These are phyloP conservation scores for Citrus reticulata DNA, from an alignment of 345 rosid genomes.

Conservation along the genomic window DNA sequence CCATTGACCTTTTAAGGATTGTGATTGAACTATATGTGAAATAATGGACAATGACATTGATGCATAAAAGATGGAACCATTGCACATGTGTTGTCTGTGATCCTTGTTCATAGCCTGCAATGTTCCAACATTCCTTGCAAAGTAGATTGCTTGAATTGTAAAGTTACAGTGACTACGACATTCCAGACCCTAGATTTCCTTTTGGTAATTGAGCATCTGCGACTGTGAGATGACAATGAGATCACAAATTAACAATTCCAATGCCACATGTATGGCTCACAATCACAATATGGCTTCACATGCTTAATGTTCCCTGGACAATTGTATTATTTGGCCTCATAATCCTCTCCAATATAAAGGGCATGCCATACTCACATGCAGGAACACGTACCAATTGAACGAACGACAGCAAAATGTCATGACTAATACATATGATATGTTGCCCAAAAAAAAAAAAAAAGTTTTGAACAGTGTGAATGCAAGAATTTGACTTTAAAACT, in stretches of 20 bases:
- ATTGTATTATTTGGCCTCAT: neutral
- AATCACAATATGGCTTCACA: constrained; percentile 1
- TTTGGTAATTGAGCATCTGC: neutral
- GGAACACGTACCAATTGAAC: neutral
- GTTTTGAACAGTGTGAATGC: neutral
- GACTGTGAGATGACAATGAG: neutral
- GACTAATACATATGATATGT: neutral
- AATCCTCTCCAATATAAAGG: neutral
- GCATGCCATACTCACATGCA: constrained; percentile 3
- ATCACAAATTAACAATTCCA: neutral
- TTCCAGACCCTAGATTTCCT: neutral
- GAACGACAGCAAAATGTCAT: neutral
- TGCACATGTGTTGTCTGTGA: neutral
- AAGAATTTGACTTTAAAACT: neutral
- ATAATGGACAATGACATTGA: neutral
- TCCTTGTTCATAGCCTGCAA: neutral
- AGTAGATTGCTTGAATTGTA: neutral
- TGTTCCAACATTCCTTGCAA: neutral
- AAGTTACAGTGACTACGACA: neutral
- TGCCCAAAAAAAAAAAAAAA: neutral
- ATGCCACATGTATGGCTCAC: neutral
- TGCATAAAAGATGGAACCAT: neutral
- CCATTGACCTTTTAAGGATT: neutral
- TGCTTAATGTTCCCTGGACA: neutral
- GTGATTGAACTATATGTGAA: neutral